phyloP scores from a whole-genome alignment of 306 rosid genomes.

The Trifolium fragiferum region DNA sequence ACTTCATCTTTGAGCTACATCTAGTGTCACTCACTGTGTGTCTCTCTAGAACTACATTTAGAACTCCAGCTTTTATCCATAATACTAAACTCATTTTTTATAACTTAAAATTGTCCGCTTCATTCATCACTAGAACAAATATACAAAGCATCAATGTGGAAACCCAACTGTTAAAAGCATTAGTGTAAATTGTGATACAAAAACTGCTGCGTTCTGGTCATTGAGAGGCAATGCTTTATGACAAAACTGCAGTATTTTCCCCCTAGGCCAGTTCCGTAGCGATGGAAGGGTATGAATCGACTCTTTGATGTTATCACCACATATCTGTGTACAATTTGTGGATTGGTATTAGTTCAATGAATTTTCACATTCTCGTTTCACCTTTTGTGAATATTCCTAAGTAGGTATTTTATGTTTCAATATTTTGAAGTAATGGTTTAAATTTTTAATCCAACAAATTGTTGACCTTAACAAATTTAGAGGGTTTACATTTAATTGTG shows the following conservation, averaged over 20 bases:
- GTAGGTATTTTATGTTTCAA: neutral
- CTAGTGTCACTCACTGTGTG: neutral
- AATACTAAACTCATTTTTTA: neutral
- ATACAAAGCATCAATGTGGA: neutral
- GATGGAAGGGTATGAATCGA: neutral
- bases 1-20: conserved; percentile 31
- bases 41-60: conserved; percentile 11
- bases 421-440: conserved; percentile 22
- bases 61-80: neutral
- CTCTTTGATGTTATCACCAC: too few relatives aligned
- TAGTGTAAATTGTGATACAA: neutral
- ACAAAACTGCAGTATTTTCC: conserved; percentile 22
- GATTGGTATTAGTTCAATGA: too few relatives aligned
- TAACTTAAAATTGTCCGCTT: conserved; percentile 11
- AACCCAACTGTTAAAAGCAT: conserved; percentile 29
- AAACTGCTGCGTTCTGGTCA: conserved; percentile 2
- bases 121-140: conserved; percentile 2
- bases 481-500: neutral
- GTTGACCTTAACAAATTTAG: conserved; percentile 19
- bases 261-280: conserved; percentile 10
- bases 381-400: too few relatives aligned
- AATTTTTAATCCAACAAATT: neutral
- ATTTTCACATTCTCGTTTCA: too few relatives aligned
- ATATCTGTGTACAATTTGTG: too few relatives aligned
- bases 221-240: conserved; percentile 9